phyloP scores from a whole-genome alignment of 176 grass and related monocot genomes.

The Alopecurus myosuroides region DNA sequence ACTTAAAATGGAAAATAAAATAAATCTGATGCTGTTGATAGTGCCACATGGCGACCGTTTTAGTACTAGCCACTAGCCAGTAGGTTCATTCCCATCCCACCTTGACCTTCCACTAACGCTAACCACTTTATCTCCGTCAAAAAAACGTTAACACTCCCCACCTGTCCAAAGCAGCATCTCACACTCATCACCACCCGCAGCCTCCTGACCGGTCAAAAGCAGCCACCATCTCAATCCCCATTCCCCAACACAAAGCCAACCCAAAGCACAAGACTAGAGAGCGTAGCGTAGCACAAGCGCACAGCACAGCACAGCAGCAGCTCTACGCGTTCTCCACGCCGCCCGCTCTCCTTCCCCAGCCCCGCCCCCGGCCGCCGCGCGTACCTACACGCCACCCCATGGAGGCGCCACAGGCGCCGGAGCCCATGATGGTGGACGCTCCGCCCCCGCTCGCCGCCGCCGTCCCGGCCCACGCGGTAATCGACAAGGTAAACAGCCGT shows the following conservation, averaged over 20 bases:
- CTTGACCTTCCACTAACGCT: not conserved
- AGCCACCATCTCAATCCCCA: constrained; percentile 1
- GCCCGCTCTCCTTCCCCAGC: not conserved
- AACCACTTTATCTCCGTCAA: not conserved
- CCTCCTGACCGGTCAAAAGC: constrained; percentile 41
- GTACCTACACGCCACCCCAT: not conserved
- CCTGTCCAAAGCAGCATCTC: not conserved
- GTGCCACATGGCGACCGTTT: not conserved
- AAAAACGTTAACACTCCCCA: not conserved
- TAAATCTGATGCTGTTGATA: not conserved
- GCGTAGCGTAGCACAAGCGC: not conserved
- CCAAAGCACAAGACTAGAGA: not conserved
- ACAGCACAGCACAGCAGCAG: not conserved
- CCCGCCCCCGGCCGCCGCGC: not conserved
- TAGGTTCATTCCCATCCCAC: not conserved
- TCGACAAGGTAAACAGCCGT: constrained; percentile 22
- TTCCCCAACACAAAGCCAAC: not conserved
- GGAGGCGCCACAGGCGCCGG: constrained; percentile 44
- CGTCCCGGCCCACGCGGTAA: not conserved
- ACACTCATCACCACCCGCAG: not conserved
- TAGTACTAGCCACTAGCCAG: not conserved
- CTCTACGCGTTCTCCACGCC: not conserved
- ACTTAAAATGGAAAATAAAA: not conserved
- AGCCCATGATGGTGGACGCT: constrained; percentile 44
- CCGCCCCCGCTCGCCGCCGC: not conserved